Conservation (phyloP, 179 eudicot species). For the Beta lomatogona region DNA sequence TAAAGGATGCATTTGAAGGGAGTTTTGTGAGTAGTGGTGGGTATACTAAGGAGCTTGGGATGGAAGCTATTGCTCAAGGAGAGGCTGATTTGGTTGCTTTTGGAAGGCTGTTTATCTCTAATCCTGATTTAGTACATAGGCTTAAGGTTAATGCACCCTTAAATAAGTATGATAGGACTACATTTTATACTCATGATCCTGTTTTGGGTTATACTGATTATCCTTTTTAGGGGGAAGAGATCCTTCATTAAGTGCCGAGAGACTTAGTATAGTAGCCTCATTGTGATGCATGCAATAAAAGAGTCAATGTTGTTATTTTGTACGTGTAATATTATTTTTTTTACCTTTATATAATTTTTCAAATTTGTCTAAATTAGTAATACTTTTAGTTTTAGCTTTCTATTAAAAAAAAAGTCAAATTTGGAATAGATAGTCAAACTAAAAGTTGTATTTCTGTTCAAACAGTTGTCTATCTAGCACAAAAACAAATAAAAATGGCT, state of each 20-base stretch:
- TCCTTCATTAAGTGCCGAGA: not conserved
- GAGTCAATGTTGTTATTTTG: not conserved
- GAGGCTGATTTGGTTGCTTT: conserved; percentile 72
- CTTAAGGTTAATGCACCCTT: conserved; percentile 59
- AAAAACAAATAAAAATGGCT: no score
- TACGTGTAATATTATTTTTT: no score
- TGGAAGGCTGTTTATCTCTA: conserved; percentile 67
- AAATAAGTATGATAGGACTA: conserved; percentile 53
- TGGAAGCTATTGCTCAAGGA: conserved; percentile 60
- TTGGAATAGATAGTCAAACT: no score
- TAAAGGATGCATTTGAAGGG: conserved; percentile 56
- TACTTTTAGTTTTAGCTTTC: no score
- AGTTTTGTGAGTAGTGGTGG: conserved; percentile 75
- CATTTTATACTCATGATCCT: conserved; percentile 74
- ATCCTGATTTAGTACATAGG: conserved; percentile 70
- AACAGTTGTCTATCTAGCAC: no score
- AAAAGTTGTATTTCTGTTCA: no score
- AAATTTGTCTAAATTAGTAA: no score
- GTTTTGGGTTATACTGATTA: conserved; percentile 79
- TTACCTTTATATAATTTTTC: no score
- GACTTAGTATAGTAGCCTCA: not conserved
- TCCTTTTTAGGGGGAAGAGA: conserved; percentile 47
- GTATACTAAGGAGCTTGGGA: conserved; percentile 53
- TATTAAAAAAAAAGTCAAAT: no score
- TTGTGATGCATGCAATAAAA: not conserved